Evolutionary conservation across 1,284 basidiomycete species (phyloP), one percentile per base, ranked within the genome.

Genomic region (Gymnopus androsaceus): DNA sequence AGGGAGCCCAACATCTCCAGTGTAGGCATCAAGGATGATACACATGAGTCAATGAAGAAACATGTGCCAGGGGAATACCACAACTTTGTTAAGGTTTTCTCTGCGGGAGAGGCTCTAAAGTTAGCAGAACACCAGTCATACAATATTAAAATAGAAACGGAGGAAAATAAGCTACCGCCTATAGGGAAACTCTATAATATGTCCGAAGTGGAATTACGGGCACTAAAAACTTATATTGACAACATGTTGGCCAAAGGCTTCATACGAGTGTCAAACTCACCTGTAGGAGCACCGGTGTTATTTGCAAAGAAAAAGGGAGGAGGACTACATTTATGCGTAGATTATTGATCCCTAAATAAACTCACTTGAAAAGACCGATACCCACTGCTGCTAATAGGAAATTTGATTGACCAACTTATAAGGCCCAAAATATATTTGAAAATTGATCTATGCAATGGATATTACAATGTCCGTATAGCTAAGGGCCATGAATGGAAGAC

Each of bases 221-320:
- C 27, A 4, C 21, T 52, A 6, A 52, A 52, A 23, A 27, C 42
- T 3, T 41, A 52, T n/a, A 41, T 52, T 12, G 51, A 52, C 11
- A 28, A 52, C 4, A 52, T 52, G 51, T 28, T 52, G 25, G 40
- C 25, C 4, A 52, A 52, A 23, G 51, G 51, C 3, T 52, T 52
- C n/a, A 52, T 52, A 15, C 5, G 38, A 33, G 36, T 25, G 25
- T 52, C 51, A 3, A 21, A 9, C 4, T 52, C 40, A 2, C 21
- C 51, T 7, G 44, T 52, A 31, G 51, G 51, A 11, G 25, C 51
- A 9, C 40, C 38, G 2, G 51, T 52, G 9, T 28, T 52, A 4
- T 52, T 52, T 34, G 51, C 40, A 31, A 52, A 52, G 56, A 31
- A 49, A 14, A 49, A 49, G 34, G 47, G 36, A 1, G 33, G 47